Conservation (phyloP, 805 yeast genomes). For the Blastobotrys americana region DNA sequence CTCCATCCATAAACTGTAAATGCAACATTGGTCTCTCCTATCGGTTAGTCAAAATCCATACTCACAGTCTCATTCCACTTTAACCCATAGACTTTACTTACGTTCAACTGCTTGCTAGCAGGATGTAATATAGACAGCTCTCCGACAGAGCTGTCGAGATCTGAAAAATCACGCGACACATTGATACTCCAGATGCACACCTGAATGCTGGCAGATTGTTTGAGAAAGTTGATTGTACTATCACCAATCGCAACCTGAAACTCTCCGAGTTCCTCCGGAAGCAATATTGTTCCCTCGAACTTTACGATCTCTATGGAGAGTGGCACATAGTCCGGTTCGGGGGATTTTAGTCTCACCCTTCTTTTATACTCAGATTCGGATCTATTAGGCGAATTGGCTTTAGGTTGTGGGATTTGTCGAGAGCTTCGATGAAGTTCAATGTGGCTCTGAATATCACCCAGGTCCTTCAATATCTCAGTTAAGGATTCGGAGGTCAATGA, state of each 20-base stretch:
- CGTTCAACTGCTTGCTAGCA: slow-evolving; percentile 15
- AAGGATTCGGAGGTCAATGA: neutral
- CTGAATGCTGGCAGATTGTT: neutral
- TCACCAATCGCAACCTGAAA: neutral
- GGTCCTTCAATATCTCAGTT: neutral
- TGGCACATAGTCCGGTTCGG: neutral
- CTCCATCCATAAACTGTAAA: slow-evolving; percentile 32
- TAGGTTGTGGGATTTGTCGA: too few relatives aligned
- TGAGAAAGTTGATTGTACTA: neutral
- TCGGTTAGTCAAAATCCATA: too few relatives aligned
- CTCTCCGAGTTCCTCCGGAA: neutral
- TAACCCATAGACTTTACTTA: too few relatives aligned
- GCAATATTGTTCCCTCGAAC: neutral
- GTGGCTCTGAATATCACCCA: neutral
- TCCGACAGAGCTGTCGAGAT: slow-evolving; percentile 11
- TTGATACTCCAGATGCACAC: slow-evolving; percentile 2
- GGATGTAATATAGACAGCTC: slow-evolving; percentile 13
- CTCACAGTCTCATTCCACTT: too few relatives aligned
- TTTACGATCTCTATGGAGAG: neutral
- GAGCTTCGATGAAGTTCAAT: neutral
- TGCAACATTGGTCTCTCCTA: slow-evolving; percentile 37
- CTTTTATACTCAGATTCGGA: neutral
- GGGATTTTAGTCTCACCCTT: neutral
- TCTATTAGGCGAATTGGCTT: too few relatives aligned
- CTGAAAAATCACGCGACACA: slow-evolving; percentile 16